phyloP scores from a whole-genome alignment of 768 basidiomycete genomes.

The Fomitopsis pulvina region DNA sequence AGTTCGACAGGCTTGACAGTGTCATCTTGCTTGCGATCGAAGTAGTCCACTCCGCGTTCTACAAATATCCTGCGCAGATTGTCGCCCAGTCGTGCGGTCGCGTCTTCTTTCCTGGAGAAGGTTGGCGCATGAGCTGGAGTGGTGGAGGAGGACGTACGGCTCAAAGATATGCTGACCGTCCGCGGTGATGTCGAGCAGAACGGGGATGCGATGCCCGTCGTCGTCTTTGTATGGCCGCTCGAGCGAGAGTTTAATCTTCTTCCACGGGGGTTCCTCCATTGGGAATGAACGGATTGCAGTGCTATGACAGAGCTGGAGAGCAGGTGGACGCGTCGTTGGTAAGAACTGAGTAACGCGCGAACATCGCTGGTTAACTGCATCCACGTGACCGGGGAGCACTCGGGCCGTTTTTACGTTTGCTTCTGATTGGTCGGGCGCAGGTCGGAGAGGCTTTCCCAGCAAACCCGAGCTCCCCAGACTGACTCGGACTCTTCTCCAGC shows the following conservation, averaged over 20 bases:
- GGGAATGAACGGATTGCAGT: background rate
- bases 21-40: slow-evolving; percentile 41
- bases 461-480: background rate
- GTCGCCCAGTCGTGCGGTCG: slow-evolving; percentile 53
- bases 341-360: background rate
- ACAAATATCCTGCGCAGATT: slow-evolving; percentile 62
- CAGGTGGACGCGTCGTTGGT: background rate
- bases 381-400: background rate
- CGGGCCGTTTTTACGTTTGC: background rate
- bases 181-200: slow-evolving; percentile 59
- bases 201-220: slow-evolving; percentile 52
- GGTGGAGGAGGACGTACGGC: slow-evolving; percentile 41
- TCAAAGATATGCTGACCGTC: slow-evolving; percentile 68
- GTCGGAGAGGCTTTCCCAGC: background rate
- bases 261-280: slow-evolving; percentile 38
- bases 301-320: background rate
- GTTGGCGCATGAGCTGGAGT: background rate
- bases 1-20: slow-evolving; percentile 7
- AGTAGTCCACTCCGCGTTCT: slow-evolving; percentile 73
- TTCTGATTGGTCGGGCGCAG: background rate
- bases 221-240: slow-evolving; percentile 83
- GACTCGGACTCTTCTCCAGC: background rate
- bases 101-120: slow-evolving; percentile 35
- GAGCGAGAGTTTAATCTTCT: slow-evolving; percentile 57
- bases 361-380: background rate